phyloP scores from a whole-genome alignment of 2,329 filamentous ascomycete genomes.

The Thielaviopsis musarum region DNA sequence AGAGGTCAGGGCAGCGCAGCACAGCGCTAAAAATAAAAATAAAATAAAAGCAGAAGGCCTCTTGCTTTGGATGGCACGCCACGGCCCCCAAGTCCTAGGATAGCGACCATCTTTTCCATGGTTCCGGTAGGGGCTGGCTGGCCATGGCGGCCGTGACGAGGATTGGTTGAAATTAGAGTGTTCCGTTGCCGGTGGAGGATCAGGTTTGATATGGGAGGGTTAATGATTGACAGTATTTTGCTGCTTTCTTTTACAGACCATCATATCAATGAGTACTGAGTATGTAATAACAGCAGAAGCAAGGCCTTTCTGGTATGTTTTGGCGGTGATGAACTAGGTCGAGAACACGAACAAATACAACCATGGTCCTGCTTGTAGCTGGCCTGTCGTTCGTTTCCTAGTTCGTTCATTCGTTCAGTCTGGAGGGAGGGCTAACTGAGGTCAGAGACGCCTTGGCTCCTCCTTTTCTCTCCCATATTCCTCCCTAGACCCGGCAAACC shows the following conservation, averaged over 20 bases:
- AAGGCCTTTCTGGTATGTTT: neutral
- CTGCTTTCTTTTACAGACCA: too few relatives aligned
- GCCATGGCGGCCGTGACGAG: neutral
- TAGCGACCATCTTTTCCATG: neutral
- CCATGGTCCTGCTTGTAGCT: too few relatives aligned
- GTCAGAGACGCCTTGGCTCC: too few relatives aligned
- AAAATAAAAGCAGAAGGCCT: neutral
- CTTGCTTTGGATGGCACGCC: neutral
- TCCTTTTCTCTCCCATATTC: too few relatives aligned
- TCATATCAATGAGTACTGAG: neutral
- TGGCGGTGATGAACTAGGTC: neutral
- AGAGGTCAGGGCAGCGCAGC: neutral
- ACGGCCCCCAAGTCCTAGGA: neutral
- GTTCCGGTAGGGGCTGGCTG: conserved; percentile 2
- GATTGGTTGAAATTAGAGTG: conserved; percentile 4
- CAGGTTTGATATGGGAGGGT: neutral
- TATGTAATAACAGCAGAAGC: neutral
- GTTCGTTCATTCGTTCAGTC: too few relatives aligned
- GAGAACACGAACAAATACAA: too few relatives aligned
- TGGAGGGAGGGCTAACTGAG: too few relatives aligned
- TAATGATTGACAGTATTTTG: neutral
- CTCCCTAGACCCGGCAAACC: too few relatives aligned
- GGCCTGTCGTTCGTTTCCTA: too few relatives aligned
- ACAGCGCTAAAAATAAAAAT: neutral
- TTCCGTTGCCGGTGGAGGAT: conserved; percentile 1